Evolutionary conservation across 257 asterid species (phyloP), one percentile per base, ranked within the genome.

Genomic region (Apocynum venetum): DNA sequence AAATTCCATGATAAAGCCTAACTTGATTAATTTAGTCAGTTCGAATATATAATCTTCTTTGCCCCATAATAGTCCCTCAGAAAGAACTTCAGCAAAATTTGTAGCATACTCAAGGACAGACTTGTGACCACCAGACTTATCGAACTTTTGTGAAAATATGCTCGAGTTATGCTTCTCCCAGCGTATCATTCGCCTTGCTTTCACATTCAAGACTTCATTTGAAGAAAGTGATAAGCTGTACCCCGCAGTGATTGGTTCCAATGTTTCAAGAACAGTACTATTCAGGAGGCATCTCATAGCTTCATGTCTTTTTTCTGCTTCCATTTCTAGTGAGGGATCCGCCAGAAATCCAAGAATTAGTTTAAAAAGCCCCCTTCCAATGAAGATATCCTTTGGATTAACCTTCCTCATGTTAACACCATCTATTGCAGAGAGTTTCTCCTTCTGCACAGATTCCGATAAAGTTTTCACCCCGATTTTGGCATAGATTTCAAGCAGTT

Each of bases 271-370:
- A 10, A 84, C 65, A 47, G 68, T 72, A 6, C 78, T 69, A 72
- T 68, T 53, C 63, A 81, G 44, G 72, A 84, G 83, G n/a, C 76
- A 40, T 64, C 44, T 73, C 4, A 76, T 19, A 84, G 77, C 47
- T 15, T 68, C 82, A 25, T 73, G 82, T 55, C 85, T 81, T 78
- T 60, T 46, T 56, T 46, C 43, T 14, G 69, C 76, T 78, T 81
- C 87, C 68, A 84, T 69, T 67, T 78, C 72, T 19, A 79, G 74
- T 11, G 77, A 59, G 53, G 75, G 76, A 41, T 69, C 74, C 52
- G 85, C 83, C 20, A 84, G 87, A 77, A 84, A 84, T 43, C 84
- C 87, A 51, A 84, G 83, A 76, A 81, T 73, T 14, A 84, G 76
- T 55, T 64, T 81, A 43, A 67, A 20, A n/a, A 84, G 20, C 13